Evolutionary conservation across 345 rosid species (phyloP).

Genomic region (Hibiscus syriacus): DNA sequence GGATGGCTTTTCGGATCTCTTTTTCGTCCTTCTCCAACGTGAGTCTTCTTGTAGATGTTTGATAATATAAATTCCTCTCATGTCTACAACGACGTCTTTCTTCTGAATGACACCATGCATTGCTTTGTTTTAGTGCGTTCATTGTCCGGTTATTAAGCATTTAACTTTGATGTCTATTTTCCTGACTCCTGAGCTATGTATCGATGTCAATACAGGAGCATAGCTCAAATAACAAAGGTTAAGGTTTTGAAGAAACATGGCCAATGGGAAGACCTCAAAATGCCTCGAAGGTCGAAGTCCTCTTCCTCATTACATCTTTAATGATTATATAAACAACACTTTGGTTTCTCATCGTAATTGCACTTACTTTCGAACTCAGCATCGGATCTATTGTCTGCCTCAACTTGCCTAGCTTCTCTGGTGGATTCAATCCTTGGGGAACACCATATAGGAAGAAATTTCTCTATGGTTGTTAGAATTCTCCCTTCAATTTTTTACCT

Average conservation of each 20-base stretch:
- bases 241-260: constrained; percentile 43
- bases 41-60: constrained; percentile 16
- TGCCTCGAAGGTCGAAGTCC: constrained; percentile 39
- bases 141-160: background rate
- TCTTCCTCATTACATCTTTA: background rate
- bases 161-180: background rate
- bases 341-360: constrained; percentile 7
- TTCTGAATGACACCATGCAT: background rate
- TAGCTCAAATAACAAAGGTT: constrained; percentile 53
- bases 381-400: constrained; percentile 68
- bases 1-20: constrained; percentile 58
- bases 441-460: constrained; percentile 41
- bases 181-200: background rate
- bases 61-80: background rate
- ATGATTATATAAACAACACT: background rate
- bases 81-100: background rate
- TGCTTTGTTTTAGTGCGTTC: background rate
- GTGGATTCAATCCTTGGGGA: constrained; percentile 78
- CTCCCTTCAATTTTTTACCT: constrained; percentile 2
- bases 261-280: constrained; percentile 51
- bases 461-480: constrained; percentile 30
- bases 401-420: constrained; percentile 73
- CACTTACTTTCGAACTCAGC: constrained; percentile 28
- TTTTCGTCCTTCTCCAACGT: constrained; percentile 48
- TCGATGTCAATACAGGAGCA: constrained; percentile 33